These are phyloP conservation scores for Penicillium oxalicum DNA, from an alignment of 2,329 filamentous ascomycete species.

Conservation along the genomic window DNA sequence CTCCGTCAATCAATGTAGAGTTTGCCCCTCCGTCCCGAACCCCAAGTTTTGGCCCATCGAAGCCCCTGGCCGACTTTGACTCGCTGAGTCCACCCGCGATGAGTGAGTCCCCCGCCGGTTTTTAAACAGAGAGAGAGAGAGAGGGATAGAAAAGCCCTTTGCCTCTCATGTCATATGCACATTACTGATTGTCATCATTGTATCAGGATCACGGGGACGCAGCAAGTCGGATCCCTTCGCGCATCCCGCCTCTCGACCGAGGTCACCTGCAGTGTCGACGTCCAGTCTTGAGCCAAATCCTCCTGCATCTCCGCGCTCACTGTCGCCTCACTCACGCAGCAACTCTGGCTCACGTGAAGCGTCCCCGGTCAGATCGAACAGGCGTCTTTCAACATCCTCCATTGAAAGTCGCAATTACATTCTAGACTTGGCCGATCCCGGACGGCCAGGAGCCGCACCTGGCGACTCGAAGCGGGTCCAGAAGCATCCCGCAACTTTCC, in stretches of 20 bases:
- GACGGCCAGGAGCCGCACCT: conserved; percentile 61
- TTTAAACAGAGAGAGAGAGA: too few species aligned
- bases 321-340: conserved; percentile 40
- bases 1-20: conserved; percentile 93
- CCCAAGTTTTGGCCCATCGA: conserved; percentile 60
- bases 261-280: conserved; percentile 28
- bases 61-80: conserved; percentile 62
- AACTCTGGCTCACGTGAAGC: conserved; percentile 41
- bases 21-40: conserved; percentile 70
- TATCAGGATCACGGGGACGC: conserved; percentile 49
- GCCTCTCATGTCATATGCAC: background rate
- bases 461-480: conserved; percentile 74
- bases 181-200: conserved; percentile 12
- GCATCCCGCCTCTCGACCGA: conserved; percentile 38
- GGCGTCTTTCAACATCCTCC: conserved; percentile 42
- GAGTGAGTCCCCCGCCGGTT: conserved; percentile 32
- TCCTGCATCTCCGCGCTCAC: conserved; percentile 35
- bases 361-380: conserved; percentile 39
- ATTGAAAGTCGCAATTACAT: conserved; percentile 66
- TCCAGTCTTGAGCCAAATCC: conserved; percentile 29
- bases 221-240: conserved; percentile 58
- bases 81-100: conserved; percentile 73
- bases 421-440: conserved; percentile 83
- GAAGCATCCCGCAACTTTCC: conserved; percentile 96
- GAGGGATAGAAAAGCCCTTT: too few species aligned